Percentiles rank a stretch among this genome's conserved stretches.
Evolutionary conservation across 192 early-diverging fungal species (phyloP).

Genomic region (Neocallimastix lanati): DNA sequence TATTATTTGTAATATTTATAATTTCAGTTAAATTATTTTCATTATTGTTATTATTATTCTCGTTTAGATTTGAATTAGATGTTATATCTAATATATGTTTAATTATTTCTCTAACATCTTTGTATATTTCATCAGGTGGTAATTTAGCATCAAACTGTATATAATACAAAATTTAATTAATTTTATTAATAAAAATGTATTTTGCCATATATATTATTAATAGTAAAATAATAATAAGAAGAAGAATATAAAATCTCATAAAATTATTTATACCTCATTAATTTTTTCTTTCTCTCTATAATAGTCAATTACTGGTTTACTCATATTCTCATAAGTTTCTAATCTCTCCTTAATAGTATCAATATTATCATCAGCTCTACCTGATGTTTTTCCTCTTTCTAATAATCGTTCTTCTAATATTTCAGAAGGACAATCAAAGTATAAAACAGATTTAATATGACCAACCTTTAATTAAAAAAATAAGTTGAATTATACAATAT

Average conservation of each 20-base stretch:
- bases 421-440: slow-evolving; percentile 26
- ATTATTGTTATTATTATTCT: neutral
- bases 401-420: slow-evolving; percentile 24
- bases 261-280: neutral
- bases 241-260: too few species aligned
- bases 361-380: slow-evolving; percentile 36
- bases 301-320: neutral
- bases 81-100: too few species aligned
- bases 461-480: slow-evolving; percentile 9
- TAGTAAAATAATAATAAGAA: neutral
- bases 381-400: slow-evolving; percentile 36
- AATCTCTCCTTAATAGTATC: slow-evolving; percentile 5
- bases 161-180: too few species aligned
- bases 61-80: neutral
- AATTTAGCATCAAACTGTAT: neutral
- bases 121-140: neutral
- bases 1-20: neutral
- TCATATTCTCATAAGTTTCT: neutral
- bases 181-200: too few species aligned
- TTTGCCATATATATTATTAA: neutral
- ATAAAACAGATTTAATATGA: slow-evolving; percentile 20
- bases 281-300: neutral
- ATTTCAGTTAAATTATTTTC: neutral
- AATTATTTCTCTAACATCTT: too few species aligned
- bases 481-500: neutral